These are phyloP conservation scores for Arctium minus DNA, from an alignment of 129 eudicot genomes.

Conservation along the genomic window DNA sequence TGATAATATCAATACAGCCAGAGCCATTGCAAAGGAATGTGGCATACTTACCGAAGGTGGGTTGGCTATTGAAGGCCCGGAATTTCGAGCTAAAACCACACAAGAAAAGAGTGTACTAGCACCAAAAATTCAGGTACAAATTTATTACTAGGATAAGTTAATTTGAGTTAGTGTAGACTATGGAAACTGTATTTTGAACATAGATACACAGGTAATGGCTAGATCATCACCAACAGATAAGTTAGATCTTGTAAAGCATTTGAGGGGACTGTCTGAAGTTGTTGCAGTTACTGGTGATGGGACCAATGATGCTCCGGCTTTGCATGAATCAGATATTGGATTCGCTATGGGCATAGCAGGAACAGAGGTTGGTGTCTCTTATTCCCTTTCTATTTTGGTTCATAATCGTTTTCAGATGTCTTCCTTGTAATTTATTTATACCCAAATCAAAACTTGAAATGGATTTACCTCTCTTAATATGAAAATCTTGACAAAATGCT, in stretches of 20 bases:
- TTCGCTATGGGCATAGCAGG: slow-evolving; percentile 99
- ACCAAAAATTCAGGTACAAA: slow-evolving; percentile 67
- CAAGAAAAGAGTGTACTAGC: slow-evolving; percentile 48
- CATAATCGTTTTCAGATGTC: neutral
- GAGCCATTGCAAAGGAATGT: slow-evolving; percentile 92
- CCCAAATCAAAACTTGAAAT: neutral
- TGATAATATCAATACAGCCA: slow-evolving; percentile 89
- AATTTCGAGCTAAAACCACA: slow-evolving; percentile 47
- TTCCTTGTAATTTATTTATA: too few species aligned
- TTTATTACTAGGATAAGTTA: neutral
- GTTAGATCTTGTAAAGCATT: slow-evolving; percentile 56
- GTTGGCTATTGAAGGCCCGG: slow-evolving; percentile 83
- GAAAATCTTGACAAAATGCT: neutral
- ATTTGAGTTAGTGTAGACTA: neutral
- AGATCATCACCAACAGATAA: slow-evolving; percentile 93
- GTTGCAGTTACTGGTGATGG: slow-evolving; percentile 99
- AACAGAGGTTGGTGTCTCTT: slow-evolving; percentile 69
- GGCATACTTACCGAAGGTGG: slow-evolving; percentile 70
- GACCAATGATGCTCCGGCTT: slow-evolving; percentile 95
- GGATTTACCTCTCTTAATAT: neutral
- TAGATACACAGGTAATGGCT: slow-evolving; percentile 76
- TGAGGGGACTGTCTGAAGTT: slow-evolving; percentile 59
- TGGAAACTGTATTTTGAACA: slow-evolving; percentile 4
- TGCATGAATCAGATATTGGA: slow-evolving; percentile 95
- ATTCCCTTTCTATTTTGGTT: neutral